Base-by-base conservation (phyloP, 805 yeast species). In the Limtongia smithiae region DNA sequence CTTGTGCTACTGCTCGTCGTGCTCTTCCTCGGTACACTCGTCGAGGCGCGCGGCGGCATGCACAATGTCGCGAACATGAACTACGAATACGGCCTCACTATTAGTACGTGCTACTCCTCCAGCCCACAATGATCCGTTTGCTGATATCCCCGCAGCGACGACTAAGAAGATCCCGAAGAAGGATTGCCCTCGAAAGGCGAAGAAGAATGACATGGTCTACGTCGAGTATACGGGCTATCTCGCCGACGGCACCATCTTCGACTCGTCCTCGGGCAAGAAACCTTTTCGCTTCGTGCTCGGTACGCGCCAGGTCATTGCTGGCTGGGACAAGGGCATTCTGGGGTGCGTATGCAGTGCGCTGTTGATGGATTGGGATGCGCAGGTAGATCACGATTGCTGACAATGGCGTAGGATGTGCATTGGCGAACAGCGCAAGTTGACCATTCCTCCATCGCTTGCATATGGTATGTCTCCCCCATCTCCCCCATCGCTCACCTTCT, bases 271-370 rank as follows among this genome's bases (percentile, higher is more conserved):
- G 48, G 63, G 65, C 20, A 77, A 95, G 62, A 60, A 66, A 38
- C 96, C 97, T 39, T 72, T 89, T 52, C 65, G 74, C 36, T 89
- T 89, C 68, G 68, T 68, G n/a, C 69, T 90, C 46, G 97, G 96
- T 36, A 66, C 68, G 22, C 90, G 94, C 4, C 82, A 78, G 61
- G 96, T 89, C 28, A 89, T 89, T 63, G 63, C 74, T 52, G 96
- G 97, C 51, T 89, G 96, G 96, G 97, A 89, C 56, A 79, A 82
- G 68, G 96, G 96, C 36, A 70, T 88, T 43, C 60, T 72, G 33
- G 81, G 83, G 58, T 54, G 31, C 3, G 70, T 41, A n/a, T 40
- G 27, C 24, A 14, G n/a, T 34, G 40, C 31, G 25, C 15, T 25
- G 35, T 12, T 20, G n/a, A 25, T 11, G 35, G 4, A 22, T 24